Evolutionary conservation across 2,329 filamentous ascomycete genomes (phyloP), one percentile per base, ranked within the genome.

Genomic region (Colletotrichum euphorbiae): DNA sequence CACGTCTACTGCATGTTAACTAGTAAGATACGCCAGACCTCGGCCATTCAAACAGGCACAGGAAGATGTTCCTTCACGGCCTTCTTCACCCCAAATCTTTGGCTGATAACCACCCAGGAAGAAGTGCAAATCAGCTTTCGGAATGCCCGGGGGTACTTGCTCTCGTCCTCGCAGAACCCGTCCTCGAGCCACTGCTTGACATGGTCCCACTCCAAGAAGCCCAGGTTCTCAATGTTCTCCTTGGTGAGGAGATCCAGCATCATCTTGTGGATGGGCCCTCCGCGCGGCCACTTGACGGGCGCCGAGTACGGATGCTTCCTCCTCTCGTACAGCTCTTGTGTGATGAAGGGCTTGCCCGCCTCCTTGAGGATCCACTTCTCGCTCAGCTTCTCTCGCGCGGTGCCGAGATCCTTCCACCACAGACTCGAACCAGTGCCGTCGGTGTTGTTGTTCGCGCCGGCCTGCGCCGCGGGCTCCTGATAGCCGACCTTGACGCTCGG

Each of bases 331-430:
- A 87, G 72, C 74, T 87, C 85, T 13, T 82, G 75, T 0, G 84
- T 84, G 63, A 87, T 80, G 24, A 67, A 69, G 4, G 67, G 67
- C 62, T 62, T 67, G 15, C 42, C 67, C 5, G 67, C 85, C 71
- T 87, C 81, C 3, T 83, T 80, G 1, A 87, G 78, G 31, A 87
- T 80, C 78, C 81, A 84, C 69, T 87, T 86, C 74, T 86, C 83
- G 1, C 72, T 73, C 45, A 83, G 76, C 1, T 70, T 67, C 11
- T 72, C 70, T 13, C 72, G 50, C 5, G 51, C 55, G 6, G 48
- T 13, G 42, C 66, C 42, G n/a, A 50, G 52, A 21, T 59, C 70
- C 64, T 62, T 71, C 66, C 46, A 70, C 70, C 82, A 87, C 3
- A 84, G 83, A 64, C 78, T 80, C 19, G 77, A 78, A 0, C 84